phyloP scores from a whole-genome alignment of 176 grass and related monocot species.

The Musa beccarii region DNA sequence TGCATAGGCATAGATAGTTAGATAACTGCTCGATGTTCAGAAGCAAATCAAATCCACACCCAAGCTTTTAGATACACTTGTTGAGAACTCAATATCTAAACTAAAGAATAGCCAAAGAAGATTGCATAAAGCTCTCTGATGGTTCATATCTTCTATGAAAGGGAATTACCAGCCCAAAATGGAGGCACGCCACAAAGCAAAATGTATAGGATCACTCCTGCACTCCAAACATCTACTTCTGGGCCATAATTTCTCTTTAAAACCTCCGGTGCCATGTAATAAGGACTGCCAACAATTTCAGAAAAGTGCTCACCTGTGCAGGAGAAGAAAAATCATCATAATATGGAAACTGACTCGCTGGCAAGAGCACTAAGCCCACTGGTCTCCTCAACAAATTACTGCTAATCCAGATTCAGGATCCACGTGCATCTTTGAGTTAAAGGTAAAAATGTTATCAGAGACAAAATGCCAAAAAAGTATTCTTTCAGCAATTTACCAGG shows the following conservation, averaged over 20 bases:
- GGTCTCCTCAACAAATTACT: not conserved
- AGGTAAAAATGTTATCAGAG: not conserved
- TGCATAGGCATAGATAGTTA: not conserved
- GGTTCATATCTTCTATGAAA: not conserved
- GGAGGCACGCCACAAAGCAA: conserved; percentile 5
- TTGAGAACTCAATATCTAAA: not conserved
- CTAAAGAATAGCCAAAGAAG: not conserved
- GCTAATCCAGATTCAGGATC: not conserved
- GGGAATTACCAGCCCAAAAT: conserved; percentile 11
- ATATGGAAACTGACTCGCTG: not conserved
- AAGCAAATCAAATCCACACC: not conserved
- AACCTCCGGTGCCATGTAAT: conserved; percentile 13
- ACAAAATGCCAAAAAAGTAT: too few species aligned
- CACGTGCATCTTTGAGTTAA: not conserved
- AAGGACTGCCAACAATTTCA: conserved; percentile 14
- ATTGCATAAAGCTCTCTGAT: not conserved
- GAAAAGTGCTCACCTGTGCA: not conserved
- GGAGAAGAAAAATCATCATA: not conserved
- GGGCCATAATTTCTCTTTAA: conserved; percentile 11
- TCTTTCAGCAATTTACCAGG: conserved; percentile 10
- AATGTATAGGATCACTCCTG: conserved; percentile 5
- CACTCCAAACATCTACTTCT: conserved; percentile 9
- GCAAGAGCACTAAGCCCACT: not conserved
- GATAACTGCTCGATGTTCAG: not conserved
- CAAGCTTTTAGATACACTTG: not conserved